A percentile compares a stretch with the other conserved stretches of the same genome.
phyloP scores from a whole-genome alignment of 2,329 filamentous ascomycete genomes.

The Epichloe sibirici region DNA sequence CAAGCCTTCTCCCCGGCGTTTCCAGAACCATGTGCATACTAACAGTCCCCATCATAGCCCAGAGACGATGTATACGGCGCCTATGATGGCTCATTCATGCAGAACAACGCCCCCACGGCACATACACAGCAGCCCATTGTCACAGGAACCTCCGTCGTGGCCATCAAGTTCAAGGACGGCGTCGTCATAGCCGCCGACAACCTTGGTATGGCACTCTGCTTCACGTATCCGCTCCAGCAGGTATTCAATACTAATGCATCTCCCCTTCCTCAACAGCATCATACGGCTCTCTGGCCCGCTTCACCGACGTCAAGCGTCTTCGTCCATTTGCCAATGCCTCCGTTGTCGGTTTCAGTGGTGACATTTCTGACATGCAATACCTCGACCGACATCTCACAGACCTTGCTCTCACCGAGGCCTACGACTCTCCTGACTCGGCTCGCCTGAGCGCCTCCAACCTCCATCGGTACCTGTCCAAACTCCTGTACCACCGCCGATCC shows the following conservation, averaged over 20 bases:
- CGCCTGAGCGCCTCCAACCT: constrained; percentile 82
- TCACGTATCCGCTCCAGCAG: background rate
- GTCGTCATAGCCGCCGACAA: constrained; percentile 97
- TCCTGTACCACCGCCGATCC: constrained; percentile 87
- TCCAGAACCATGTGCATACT: constrained; percentile 5
- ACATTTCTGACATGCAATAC: constrained; percentile 99
- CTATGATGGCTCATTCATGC: constrained; percentile 81
- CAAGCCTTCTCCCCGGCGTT: constrained; percentile 7
- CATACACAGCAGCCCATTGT: constrained; percentile 90
- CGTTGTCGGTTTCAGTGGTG: constrained; percentile 87
- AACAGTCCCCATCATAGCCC: constrained; percentile 45
- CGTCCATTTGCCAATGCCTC: constrained; percentile 75
- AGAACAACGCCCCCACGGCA: constrained; percentile 57
- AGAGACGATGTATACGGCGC: constrained; percentile 93
- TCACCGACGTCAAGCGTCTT: constrained; percentile 92
- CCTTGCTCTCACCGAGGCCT: constrained; percentile 81
- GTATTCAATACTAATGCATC: background rate
- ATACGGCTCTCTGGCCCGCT: constrained; percentile 92
- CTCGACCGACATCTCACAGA: constrained; percentile 82
- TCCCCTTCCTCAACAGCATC: constrained; percentile 49
- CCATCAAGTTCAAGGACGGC: constrained; percentile 90
- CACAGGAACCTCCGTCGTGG: constrained; percentile 90
- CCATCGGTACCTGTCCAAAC: constrained; percentile 91
- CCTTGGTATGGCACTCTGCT: constrained; percentile 47
- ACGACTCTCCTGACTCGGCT: constrained; percentile 36